These are phyloP conservation scores for Penicillium ucsense DNA, from an alignment of 495 filamentous ascomycete species.

Conservation along the genomic window DNA sequence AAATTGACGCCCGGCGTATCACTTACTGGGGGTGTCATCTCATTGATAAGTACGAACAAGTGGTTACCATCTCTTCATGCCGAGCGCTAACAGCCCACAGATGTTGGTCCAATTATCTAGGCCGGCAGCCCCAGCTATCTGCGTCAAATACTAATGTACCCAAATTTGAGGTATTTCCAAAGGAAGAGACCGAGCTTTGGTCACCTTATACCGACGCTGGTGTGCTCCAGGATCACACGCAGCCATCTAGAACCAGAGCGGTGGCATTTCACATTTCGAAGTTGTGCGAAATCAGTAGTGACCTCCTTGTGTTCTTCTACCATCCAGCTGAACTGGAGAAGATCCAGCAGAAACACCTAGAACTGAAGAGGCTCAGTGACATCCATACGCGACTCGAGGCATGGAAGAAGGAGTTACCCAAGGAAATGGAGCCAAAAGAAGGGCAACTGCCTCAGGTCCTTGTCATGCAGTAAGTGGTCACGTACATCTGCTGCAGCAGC, in stretches of 20 bases:
- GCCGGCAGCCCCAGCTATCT: slow-evolving; percentile 80
- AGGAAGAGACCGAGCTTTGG: slow-evolving; percentile 80
- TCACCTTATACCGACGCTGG: slow-evolving; percentile 83
- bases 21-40: slow-evolving; percentile 99
- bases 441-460: slow-evolving; percentile 81
- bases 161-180: slow-evolving; percentile 84
- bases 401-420: slow-evolving; percentile 80
- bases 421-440: slow-evolving; percentile 81
- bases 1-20: slow-evolving; percentile 78
- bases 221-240: slow-evolving; percentile 53
- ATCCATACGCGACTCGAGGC: slow-evolving; percentile 83
- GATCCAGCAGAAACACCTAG: slow-evolving; percentile 55
- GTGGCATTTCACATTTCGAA: slow-evolving; percentile 72
- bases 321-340: slow-evolving; percentile 60
- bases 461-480: slow-evolving; percentile 77
- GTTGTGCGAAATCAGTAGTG: slow-evolving; percentile 87
- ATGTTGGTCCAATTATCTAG: slow-evolving; percentile 97
- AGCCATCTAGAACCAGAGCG: slow-evolving; percentile 75
- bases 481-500: too few relatives aligned
- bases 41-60: slow-evolving; percentile 68
- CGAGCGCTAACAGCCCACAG: slow-evolving; percentile 26
- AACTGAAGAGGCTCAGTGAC: slow-evolving; percentile 87
- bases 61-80: too few relatives aligned
- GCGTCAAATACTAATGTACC: slow-evolving; percentile 68
- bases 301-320: slow-evolving; percentile 85